These are phyloP conservation scores for Fusarium heterosporum DNA, from an alignment of 2,329 filamentous ascomycete genomes.

Conservation along the genomic window DNA sequence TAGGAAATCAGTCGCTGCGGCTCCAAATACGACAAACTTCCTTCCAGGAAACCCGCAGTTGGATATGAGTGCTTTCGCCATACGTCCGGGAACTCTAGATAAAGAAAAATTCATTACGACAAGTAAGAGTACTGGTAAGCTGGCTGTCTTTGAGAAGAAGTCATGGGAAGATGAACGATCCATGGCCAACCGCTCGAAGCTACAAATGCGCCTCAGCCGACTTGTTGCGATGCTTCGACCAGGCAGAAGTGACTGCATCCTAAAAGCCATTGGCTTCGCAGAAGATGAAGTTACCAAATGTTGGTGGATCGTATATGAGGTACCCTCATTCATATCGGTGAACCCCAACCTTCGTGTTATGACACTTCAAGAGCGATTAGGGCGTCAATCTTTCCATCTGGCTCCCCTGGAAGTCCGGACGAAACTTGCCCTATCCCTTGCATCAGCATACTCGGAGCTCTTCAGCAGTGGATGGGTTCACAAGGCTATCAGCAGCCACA, in stretches of 20 bases:
- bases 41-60: not conserved
- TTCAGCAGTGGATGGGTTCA: not conserved
- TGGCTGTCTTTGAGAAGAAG: not conserved
- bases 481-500: not conserved
- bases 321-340: not conserved
- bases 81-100: fast-evolving
- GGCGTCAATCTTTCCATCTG: not conserved
- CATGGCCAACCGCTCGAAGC: not conserved
- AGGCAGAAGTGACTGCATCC: not conserved
- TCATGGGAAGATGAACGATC: not conserved
- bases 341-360: not conserved
- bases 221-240: not conserved
- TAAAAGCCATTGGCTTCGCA: not conserved
- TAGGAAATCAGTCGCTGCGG: not conserved
- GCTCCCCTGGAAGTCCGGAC: not conserved
- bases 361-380: not conserved
- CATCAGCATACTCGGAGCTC: not conserved
- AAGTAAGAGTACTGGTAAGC: not conserved
- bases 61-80: not conserved
- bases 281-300: not conserved
- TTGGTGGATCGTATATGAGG: not conserved
- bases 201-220: fast-evolving
- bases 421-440: not conserved
- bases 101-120: not conserved
- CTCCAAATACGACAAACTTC: not conserved